phyloP scores from a whole-genome alignment of 139 green algal species.

The Monoraphidium neglectum region DNA sequence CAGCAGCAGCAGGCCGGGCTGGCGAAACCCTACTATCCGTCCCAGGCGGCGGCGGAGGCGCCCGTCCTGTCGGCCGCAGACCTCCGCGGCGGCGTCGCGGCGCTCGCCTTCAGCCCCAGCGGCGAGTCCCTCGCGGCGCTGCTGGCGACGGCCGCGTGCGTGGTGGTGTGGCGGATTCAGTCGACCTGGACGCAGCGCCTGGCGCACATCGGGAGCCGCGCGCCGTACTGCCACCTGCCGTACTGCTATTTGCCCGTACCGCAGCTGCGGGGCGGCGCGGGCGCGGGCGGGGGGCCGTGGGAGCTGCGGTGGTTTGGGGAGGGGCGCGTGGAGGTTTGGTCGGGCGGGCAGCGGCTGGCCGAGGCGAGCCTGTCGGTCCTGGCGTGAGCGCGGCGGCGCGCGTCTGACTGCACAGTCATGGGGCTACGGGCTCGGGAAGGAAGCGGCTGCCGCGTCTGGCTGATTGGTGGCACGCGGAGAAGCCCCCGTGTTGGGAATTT shows the following conservation, averaged over 20 bases:
- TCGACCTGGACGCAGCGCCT: slow-evolving; percentile 26
- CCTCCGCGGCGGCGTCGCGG: slow-evolving; percentile 5
- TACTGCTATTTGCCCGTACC: slow-evolving; percentile 12
- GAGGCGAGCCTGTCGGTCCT: too few relatives aligned
- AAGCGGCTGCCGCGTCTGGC: too few relatives aligned
- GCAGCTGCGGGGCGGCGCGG: not conserved
- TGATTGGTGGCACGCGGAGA: too few relatives aligned
- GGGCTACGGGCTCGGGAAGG: too few relatives aligned
- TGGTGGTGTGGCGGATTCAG: slow-evolving; percentile 20
- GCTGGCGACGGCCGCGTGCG: not conserved
- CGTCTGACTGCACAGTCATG: too few relatives aligned
- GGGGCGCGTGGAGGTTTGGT: not conserved
- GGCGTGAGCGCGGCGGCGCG: too few relatives aligned
- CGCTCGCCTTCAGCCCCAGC: slow-evolving; percentile 18
- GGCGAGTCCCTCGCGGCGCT: slow-evolving; percentile 19
- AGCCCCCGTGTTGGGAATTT: too few relatives aligned
- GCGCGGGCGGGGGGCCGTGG: not conserved
- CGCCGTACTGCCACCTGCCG: slow-evolving; percentile 2
- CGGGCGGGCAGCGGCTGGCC: not conserved
- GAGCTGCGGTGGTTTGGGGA: not conserved
- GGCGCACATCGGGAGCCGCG: slow-evolving; percentile 10
- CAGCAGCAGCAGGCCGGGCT: not conserved
- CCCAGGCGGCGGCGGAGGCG: not conserved
- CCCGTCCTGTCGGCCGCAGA: slow-evolving; percentile 11
- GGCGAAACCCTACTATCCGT: not conserved